Percentiles rank a stretch among this genome's conserved stretches.
These are phyloP conservation scores for Garcia nutans DNA, from an alignment of 345 rosid species.

Conservation along the genomic window DNA sequence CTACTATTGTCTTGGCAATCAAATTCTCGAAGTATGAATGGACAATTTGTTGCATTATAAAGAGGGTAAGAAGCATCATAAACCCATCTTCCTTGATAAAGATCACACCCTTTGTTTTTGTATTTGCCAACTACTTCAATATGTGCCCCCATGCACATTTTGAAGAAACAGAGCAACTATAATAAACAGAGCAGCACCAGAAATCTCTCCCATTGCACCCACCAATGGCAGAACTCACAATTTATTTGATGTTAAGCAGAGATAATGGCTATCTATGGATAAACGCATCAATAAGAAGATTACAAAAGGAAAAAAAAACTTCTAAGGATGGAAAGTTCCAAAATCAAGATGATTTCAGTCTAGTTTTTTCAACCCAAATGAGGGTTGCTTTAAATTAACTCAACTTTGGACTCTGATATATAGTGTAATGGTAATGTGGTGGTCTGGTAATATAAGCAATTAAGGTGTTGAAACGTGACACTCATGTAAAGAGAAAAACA, in stretches of 20 bases:
- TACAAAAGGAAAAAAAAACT: background rate
- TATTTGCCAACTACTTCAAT: background rate
- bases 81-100: constrained; percentile 64
- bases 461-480: too few relatives aligned
- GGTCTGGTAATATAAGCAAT: too few relatives aligned
- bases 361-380: background rate
- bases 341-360: background rate
- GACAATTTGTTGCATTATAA: constrained; percentile 44
- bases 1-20: constrained; percentile 57
- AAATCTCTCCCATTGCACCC: background rate
- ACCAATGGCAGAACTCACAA: background rate
- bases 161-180: background rate
- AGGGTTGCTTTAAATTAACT: background rate
- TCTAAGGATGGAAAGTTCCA: background rate
- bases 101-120: constrained; percentile 22
- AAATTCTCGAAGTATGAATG: constrained; percentile 51
- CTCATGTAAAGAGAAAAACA: too few relatives aligned
- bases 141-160: background rate
- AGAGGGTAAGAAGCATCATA: constrained; percentile 48
- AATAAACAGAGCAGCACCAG: background rate
- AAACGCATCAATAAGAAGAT: background rate
- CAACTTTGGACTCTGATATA: too few relatives aligned
- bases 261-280: background rate
- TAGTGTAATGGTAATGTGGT: too few relatives aligned
- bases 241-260: background rate